phyloP scores from a whole-genome alignment of 352 stramenopile genomes.

The Phytophthora litchii region DNA sequence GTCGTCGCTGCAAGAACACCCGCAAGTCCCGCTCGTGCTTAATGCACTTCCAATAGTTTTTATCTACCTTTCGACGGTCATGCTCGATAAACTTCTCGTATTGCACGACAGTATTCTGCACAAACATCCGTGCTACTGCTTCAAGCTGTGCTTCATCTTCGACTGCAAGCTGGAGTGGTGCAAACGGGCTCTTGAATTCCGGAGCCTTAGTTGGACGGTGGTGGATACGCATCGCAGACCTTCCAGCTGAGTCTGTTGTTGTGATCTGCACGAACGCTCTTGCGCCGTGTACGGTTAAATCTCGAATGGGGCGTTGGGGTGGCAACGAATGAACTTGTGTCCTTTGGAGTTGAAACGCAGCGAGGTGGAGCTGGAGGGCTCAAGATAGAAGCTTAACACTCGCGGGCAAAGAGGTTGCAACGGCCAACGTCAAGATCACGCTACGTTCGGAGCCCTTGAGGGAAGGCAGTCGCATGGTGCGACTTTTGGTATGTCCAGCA shows the following conservation, averaged over 20 bases:
- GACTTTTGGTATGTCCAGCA: slow-evolving; percentile 24
- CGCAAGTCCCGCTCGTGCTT: slow-evolving; percentile 54
- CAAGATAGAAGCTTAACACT: slow-evolving; percentile 22
- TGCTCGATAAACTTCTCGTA: slow-evolving; percentile 59
- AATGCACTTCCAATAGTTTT: slow-evolving; percentile 53
- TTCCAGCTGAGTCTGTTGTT: slow-evolving; percentile 15
- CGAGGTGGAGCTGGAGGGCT: slow-evolving; percentile 6
- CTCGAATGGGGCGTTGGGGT: slow-evolving; percentile 17
- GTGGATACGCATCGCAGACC: slow-evolving; percentile 35
- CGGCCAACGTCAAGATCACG: slow-evolving; percentile 14
- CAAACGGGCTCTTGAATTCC: slow-evolving; percentile 58
- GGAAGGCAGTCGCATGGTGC: slow-evolving; percentile 20
- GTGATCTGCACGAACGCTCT: background rate
- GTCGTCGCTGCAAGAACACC: slow-evolving; percentile 49
- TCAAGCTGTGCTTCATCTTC: slow-evolving; percentile 52
- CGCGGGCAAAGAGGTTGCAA: slow-evolving; percentile 24
- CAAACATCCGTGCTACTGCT: slow-evolving; percentile 46
- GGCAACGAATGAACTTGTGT: background rate
- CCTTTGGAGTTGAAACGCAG: slow-evolving; percentile 32
- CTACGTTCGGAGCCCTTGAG: slow-evolving; percentile 2
- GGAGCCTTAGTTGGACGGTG: slow-evolving; percentile 22
- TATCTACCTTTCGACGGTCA: slow-evolving; percentile 46
- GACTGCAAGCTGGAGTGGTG: slow-evolving; percentile 38
- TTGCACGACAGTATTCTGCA: slow-evolving; percentile 52
- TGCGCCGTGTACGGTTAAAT: slow-evolving; percentile 25